These are phyloP conservation scores for Blastocystis sp. DNA, from an alignment of 352 stramenopile species.

Conservation along the genomic window DNA sequence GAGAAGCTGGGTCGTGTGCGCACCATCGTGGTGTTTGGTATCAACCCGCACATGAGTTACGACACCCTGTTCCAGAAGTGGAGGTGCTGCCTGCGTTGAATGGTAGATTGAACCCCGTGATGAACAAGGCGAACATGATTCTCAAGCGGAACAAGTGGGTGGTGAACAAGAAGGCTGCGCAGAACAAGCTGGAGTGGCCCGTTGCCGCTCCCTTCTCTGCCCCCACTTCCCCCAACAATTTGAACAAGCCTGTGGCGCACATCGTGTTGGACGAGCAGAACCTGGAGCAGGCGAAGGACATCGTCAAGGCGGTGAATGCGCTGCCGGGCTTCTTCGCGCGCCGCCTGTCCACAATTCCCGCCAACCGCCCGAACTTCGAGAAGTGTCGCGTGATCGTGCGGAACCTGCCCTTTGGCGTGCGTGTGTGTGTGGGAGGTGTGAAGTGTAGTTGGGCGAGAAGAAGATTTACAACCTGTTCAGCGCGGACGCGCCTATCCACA, in stretches of 20 bases:
- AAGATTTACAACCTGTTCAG: conserved; percentile 38
- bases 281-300: conserved; percentile 23
- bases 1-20: conserved; percentile 42
- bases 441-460: conserved; percentile 13
- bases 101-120: conserved; percentile 11
- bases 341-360: conserved; percentile 38
- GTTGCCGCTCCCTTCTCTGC: conserved; percentile 15
- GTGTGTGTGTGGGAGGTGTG: background rate
- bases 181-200: conserved; percentile 8
- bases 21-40: conserved; percentile 58
- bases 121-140: conserved; percentile 46
- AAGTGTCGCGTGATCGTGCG: conserved; percentile 66
- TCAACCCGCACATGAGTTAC: conserved; percentile 18
- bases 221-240: background rate
- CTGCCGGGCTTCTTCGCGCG: conserved; percentile 31
- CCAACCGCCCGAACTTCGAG: conserved; percentile 35
- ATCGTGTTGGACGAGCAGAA: conserved; percentile 1
- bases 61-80: conserved; percentile 15
- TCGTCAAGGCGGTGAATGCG: conserved; percentile 16
- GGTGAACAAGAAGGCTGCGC: background rate
- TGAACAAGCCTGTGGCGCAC: conserved; percentile 31
- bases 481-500: conserved; percentile 1
- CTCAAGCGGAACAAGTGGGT: background rate
- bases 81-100: background rate
- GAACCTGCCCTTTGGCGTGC: conserved; percentile 44